phyloP scores from a whole-genome alignment of 208 protist genomes.

The Willaertia magna region DNA sequence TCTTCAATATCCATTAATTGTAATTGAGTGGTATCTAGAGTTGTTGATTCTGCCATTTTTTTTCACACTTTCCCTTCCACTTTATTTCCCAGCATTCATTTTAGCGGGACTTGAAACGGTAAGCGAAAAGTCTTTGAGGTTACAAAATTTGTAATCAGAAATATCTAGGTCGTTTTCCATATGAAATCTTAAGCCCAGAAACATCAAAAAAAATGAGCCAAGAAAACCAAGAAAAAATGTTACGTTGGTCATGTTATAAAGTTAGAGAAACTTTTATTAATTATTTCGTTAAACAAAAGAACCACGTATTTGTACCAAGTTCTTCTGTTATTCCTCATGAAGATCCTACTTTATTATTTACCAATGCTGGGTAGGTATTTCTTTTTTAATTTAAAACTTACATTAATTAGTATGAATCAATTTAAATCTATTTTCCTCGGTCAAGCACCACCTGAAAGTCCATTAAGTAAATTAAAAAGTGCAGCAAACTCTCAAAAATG shows the following conservation, averaged over 20 bases:
- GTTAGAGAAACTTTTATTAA: constrained; percentile 81
- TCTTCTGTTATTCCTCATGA: constrained; percentile 81
- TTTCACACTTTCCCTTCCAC: too few species aligned
- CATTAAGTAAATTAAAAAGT: constrained; percentile 77
- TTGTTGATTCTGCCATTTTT: not conserved
- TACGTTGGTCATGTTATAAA: constrained; percentile 31
- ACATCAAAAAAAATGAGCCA: not conserved
- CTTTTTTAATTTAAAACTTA: too few species aligned
- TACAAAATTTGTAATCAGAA: too few species aligned
- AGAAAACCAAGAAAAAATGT: not conserved
- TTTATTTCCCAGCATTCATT: too few species aligned
- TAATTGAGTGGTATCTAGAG: not conserved
- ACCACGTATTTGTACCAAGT: constrained; percentile 74
- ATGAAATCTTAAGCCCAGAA: not conserved
- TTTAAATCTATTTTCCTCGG: constrained; percentile 96
- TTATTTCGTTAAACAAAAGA: constrained; percentile 72
- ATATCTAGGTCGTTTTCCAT: too few species aligned
- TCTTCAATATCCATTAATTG: constrained; percentile 15
- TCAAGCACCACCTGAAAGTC: constrained; percentile 71
- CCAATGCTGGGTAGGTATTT: constrained; percentile 80
- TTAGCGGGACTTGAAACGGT: too few species aligned
- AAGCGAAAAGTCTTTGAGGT: too few species aligned
- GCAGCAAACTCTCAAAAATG: constrained; percentile 95
- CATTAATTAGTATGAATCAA: constrained; percentile 73
- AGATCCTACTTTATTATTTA: constrained; percentile 96